Percentiles rank a stretch among this genome's conserved stretches.
These are phyloP conservation scores for Deinandra increscens DNA, from an alignment of 129 eudicot genomes.

Conservation along the genomic window DNA sequence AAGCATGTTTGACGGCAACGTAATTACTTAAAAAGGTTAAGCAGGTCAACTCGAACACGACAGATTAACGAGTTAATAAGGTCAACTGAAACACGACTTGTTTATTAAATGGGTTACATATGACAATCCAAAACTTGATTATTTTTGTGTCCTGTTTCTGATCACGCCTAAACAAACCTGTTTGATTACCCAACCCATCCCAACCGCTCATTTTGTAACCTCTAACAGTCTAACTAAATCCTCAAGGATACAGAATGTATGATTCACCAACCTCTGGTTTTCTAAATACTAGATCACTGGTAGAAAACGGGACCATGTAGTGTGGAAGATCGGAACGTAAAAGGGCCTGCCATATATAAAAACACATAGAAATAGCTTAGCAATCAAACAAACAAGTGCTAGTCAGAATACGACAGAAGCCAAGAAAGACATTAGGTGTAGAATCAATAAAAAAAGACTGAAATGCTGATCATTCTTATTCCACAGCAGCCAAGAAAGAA, in stretches of 20 bases:
- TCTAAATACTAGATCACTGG: constrained; percentile 57
- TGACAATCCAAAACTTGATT: too few species aligned
- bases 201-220: constrained; percentile 3
- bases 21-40: too few species aligned
- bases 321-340: constrained; percentile 93
- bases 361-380: background rate
- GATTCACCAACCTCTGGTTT: constrained; percentile 79
- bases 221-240: background rate
- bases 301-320: constrained; percentile 85
- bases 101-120: too few species aligned
- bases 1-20: too few species aligned
- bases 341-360: constrained; percentile 58
- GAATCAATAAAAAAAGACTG: background rate
- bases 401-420: background rate
- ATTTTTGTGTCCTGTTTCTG: too few species aligned
- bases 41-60: too few species aligned
- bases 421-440: background rate
- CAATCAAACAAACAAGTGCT: background rate
- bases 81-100: too few species aligned
- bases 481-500: background rate
- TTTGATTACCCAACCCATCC: background rate
- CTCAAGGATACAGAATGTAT: background rate
- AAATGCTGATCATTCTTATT: background rate
- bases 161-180: background rate
- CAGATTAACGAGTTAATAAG: too few species aligned